Base-by-base conservation (phyloP, 2,329 filamentous ascomycete genomes). In the Diaporthe helianthi region DNA sequence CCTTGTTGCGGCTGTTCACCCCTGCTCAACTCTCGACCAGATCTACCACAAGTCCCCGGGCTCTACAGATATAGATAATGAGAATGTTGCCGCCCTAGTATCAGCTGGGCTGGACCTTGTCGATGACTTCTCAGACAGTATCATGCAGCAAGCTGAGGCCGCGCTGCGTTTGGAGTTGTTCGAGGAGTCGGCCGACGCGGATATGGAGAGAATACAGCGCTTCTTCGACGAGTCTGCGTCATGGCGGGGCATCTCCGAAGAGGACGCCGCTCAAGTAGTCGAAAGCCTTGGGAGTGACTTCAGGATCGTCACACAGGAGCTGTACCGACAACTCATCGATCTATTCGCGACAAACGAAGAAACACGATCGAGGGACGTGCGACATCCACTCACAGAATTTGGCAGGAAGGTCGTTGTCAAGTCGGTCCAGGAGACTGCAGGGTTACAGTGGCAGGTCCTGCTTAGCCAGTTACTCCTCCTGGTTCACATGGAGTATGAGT, bases 401-500 rank as follows among this genome's bases (percentile, higher is more conserved):
- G 95, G 95, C 22, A 87, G 89, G 49, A 92, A 89, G 73, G 81
- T 94, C 2, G 83, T 94, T 17, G 87, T 97, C 13, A 90, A 90
- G 71, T 91, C 93, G 8, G 89, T 92, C 0, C 92, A 95, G 76
- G 94, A 98, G 76, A 91, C 88, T 15, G 86, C 96, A 8, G 86
- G 91, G 63, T 80, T 93, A 38, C 91, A 92, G 70, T 90, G 90
- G 80, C 88, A 88, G 70, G 84, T 96, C 10, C 89, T 97, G 63
- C 89, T 97, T 72, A 93, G 95, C 76, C 87, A 98, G 69, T 83
- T 98, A 2, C 86, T 96, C 3, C 85, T 99, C 8, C 84, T 97
- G 19, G 86, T 96, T 12, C 94, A 98, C 78, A 91, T 98, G 85
- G 92, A 96, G 77, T 90, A 90, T 47, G 93, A 96, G 76, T 87